Percentiles rank a stretch among this genome's conserved stretches.
Conservation (phyloP, 306 rosid genomes). For the Pterocarpus macrocarpus region DNA sequence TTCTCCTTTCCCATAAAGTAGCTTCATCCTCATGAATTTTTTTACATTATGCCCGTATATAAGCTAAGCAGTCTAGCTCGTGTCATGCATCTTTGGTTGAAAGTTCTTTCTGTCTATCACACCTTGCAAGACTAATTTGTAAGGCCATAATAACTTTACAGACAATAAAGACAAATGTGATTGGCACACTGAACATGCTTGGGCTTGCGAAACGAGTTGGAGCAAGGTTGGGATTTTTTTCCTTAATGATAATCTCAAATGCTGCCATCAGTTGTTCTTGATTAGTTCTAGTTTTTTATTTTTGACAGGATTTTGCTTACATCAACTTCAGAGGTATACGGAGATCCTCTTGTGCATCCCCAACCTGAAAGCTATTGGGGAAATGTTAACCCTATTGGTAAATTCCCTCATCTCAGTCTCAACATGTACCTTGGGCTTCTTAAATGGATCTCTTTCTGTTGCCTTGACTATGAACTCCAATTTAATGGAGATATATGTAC, state of each 20-base stretch:
- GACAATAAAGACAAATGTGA: constrained; percentile 88
- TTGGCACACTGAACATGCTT: constrained; percentile 84
- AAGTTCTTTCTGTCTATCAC: constrained; percentile 17
- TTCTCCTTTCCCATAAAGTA: not conserved
- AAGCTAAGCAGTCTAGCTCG: not conserved
- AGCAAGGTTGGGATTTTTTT: constrained; percentile 60
- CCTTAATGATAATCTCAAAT: constrained; percentile 9
- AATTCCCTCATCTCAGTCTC: constrained; percentile 21
- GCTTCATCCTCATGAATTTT: not conserved
- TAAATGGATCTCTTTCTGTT: constrained; percentile 8
- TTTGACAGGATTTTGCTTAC: constrained; percentile 77
- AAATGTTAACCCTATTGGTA: constrained; percentile 88
- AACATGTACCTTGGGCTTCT: constrained; percentile 30
- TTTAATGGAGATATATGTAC: not conserved
- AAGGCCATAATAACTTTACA: constrained; percentile 48
- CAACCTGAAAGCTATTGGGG: constrained; percentile 88
- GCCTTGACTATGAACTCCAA: not conserved
- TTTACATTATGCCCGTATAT: not conserved
- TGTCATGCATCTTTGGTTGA: constrained; percentile 16
- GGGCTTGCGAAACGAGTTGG: constrained; percentile 93
- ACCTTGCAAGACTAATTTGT: constrained; percentile 43
- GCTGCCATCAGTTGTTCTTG: constrained; percentile 34
- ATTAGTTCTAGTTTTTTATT: not conserved
- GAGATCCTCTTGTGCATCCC: constrained; percentile 89
- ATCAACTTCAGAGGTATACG: constrained; percentile 86